These are phyloP conservation scores for Fusarium beomiforme DNA, from an alignment of 2,329 filamentous ascomycete genomes.

Conservation along the genomic window DNA sequence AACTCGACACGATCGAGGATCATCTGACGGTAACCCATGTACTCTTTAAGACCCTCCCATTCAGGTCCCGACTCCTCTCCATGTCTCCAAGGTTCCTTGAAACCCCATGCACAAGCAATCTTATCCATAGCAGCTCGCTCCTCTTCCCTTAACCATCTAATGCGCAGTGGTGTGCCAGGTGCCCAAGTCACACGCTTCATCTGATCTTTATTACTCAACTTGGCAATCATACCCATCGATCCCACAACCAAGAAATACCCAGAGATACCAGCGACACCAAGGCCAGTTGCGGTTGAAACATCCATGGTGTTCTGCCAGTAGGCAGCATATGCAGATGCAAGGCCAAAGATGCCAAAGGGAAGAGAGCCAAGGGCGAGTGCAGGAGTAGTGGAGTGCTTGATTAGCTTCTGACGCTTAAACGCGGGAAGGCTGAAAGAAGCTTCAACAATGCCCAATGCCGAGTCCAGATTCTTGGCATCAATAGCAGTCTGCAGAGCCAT, in stretches of 20 bases:
- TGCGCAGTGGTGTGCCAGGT: conserved; percentile 79
- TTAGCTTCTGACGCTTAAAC: conserved; percentile 72
- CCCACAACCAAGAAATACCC: conserved; percentile 85
- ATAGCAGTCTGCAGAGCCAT: conserved; percentile 83
- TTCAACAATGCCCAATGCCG: conserved; percentile 80
- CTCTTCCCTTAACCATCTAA: conserved; percentile 89
- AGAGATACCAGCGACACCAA: conserved; percentile 82
- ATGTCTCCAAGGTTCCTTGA: conserved; percentile 79
- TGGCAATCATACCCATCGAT: conserved; percentile 83
- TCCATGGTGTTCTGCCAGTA: conserved; percentile 77
- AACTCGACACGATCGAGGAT: conserved; percentile 87
- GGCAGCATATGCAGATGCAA: conserved; percentile 65
- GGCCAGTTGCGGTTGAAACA: conserved; percentile 74
- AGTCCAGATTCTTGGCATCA: conserved; percentile 77
- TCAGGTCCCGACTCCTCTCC: conserved; percentile 93
- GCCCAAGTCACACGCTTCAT: conserved; percentile 95
- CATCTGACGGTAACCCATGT: conserved; percentile 86
- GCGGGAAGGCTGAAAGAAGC: conserved; percentile 73
- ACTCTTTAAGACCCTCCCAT: conserved; percentile 87
- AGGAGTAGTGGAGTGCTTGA: conserved; percentile 72
- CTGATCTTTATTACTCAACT: conserved; percentile 91
- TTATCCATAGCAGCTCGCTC: conserved; percentile 88
- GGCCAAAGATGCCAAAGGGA: conserved; percentile 74
- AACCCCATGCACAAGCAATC: conserved; percentile 91
- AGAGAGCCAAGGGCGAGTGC: conserved; percentile 65